Evolutionary conservation across 768 basidiomycete species (phyloP).

Genomic region (Russula abietina): DNA sequence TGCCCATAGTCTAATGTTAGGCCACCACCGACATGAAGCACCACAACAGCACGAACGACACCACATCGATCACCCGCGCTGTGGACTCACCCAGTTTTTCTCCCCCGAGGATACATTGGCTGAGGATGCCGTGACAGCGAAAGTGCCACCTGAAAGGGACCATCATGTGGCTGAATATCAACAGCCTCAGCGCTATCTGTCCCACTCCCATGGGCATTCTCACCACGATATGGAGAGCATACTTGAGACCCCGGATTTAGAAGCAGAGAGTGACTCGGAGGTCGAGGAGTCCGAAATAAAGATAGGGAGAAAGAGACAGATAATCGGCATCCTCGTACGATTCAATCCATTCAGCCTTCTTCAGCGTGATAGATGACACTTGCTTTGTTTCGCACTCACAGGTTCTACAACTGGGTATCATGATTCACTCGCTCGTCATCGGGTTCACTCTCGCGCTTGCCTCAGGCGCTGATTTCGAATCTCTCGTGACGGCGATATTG

Average conservation of each 20-base stretch:
- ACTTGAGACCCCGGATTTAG: constrained; percentile 3
- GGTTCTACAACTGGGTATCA: constrained; percentile 80
- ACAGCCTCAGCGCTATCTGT: background rate
- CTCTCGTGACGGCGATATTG: constrained; percentile 65
- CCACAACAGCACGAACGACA: constrained; percentile 29
- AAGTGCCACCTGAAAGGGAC: background rate
- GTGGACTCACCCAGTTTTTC: constrained; percentile 1
- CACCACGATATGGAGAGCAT: constrained; percentile 23
- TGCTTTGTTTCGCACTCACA: constrained; percentile 30
- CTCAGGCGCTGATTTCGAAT: constrained; percentile 62
- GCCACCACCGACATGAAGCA: constrained; percentile 35
- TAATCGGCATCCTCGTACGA: constrained; percentile 68
- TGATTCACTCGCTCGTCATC: constrained; percentile 79
- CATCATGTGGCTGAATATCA: background rate
- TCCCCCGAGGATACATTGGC: background rate
- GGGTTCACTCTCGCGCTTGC: constrained; percentile 72
- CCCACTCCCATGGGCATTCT: background rate
- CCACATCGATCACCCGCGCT: constrained; percentile 15
- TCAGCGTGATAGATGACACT: background rate
- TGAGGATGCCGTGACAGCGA: background rate
- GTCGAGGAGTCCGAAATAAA: constrained; percentile 27
- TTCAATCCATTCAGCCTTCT: constrained; percentile 9
- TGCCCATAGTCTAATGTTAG: constrained; percentile 25
- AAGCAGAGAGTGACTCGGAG: constrained; percentile 6
- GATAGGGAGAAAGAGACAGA: constrained; percentile 53